Evolutionary conservation across 805 yeast genomes (phyloP), one percentile per base, ranked within the genome.

Genomic region (Helenozyma baotianmanensis): DNA sequence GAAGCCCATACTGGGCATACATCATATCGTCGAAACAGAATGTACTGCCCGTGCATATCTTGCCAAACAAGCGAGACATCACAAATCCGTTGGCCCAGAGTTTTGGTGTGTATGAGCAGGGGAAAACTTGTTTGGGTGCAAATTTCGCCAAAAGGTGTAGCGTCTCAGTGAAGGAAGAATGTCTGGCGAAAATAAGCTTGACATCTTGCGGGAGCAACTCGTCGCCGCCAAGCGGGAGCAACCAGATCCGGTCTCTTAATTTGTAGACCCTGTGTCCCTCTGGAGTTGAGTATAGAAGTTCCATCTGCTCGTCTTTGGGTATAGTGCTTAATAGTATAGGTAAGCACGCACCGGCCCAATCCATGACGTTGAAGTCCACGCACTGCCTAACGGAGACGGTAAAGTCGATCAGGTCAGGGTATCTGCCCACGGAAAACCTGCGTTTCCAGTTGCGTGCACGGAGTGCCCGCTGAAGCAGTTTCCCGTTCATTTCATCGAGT

Each of bases 111-210:
- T 55, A 64, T n/a, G 56, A 57, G 29, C 70, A 63, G 0, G 76
- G 76, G 30, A 56, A 68, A 0, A 72, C 72, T 29, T 68, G 68
- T 9, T 34, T 43, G 0, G 74, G 72, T 8, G 38, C 48, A 32
- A 72, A 63, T 21, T 51, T 25, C 4, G 50, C 39, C 1, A 72
- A 45, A 9, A 72, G 60, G 8, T 54, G 34, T 12, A 51, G 38
- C 11, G 60, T 50, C 40, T 72, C 78, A 6, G 56, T 30, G 36
- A 58, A 72, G 2, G 76, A 68, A 1, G 76, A 68, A 38, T 72
- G 77, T 26, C 76, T 47, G 4, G 75, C 68, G 42, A 63, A 72
- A 6, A 67, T 45, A 11, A 66, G 54, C 28, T 52, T 52, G 2
- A 71, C 36, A 9, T 57, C 61, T n/a, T 43, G 46, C 1, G 70